Evolutionary conservation across 73 alveolate species (phyloP).

Genomic region (Stentor roeselii): DNA sequence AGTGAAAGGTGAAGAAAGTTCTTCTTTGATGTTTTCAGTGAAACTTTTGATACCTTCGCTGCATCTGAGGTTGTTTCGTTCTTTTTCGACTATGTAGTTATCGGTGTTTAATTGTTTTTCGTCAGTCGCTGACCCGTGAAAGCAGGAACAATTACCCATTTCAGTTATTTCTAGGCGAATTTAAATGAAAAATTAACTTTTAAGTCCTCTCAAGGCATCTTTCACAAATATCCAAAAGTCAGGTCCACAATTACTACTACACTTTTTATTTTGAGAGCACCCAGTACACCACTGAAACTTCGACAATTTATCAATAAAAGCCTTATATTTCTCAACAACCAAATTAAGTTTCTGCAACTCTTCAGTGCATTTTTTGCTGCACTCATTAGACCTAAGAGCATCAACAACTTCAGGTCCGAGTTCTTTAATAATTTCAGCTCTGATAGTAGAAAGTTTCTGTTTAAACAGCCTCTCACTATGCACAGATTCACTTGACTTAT

Average conservation of each 20-base stretch:
- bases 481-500: background rate
- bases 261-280: background rate
- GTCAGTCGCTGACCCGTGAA: background rate
- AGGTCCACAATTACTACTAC: background rate
- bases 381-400: background rate
- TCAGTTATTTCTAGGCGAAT: background rate
- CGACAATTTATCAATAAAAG: background rate
- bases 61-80: background rate
- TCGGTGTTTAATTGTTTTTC: background rate
- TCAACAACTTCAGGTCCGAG: conserved; percentile 3
- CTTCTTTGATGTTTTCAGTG: background rate
- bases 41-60: background rate
- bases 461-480: background rate
- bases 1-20: background rate
- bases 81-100: background rate
- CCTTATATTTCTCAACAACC: background rate
- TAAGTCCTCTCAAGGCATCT: background rate
- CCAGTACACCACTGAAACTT: background rate
- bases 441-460: background rate
- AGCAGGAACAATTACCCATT: background rate
- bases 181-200: too few relatives aligned
- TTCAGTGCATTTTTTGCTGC: background rate
- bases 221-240: background rate
- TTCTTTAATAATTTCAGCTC: background rate
- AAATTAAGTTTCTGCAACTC: background rate